phyloP scores from a whole-genome alignment of 2,329 filamentous ascomycete genomes.

The Microcyclospora pomicola region DNA sequence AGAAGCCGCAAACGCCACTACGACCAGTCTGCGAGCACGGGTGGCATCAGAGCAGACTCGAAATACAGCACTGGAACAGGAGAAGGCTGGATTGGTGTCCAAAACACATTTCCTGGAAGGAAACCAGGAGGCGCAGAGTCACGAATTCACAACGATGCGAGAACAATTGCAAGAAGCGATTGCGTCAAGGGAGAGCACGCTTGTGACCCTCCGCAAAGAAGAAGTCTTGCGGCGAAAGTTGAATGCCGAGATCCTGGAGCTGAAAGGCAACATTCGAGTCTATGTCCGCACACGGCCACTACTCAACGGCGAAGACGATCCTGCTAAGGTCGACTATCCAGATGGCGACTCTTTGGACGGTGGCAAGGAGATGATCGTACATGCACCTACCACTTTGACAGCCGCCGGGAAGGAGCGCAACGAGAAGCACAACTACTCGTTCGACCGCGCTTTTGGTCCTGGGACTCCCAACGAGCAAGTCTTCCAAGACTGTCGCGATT shows the following conservation, averaged over 20 bases:
- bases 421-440: slow-evolving; percentile 74
- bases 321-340: slow-evolving; percentile 66
- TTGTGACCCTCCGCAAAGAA: slow-evolving; percentile 76
- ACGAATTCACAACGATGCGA: slow-evolving; percentile 72
- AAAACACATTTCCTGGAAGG: slow-evolving; percentile 84
- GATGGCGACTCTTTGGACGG: slow-evolving; percentile 55
- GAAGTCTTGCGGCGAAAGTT: slow-evolving; percentile 81
- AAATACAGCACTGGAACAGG: slow-evolving; percentile 56
- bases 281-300: slow-evolving; percentile 89
- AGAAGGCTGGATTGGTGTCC: slow-evolving; percentile 60
- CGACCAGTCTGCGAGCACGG: slow-evolving; percentile 42
- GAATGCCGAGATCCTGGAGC: slow-evolving; percentile 94
- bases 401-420: slow-evolving; percentile 62
- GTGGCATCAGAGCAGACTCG: slow-evolving; percentile 32
- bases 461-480: slow-evolving; percentile 66
- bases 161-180: slow-evolving; percentile 66
- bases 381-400: slow-evolving; percentile 71
- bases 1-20: slow-evolving; percentile 45
- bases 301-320: slow-evolving; percentile 46
- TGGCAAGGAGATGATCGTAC: slow-evolving; percentile 71
- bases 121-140: slow-evolving; percentile 75
- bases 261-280: slow-evolving; percentile 96
- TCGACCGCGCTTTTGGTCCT: slow-evolving; percentile 84
- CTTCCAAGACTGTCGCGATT: slow-evolving; percentile 90
- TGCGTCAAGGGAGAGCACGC: slow-evolving; percentile 52